Percentiles rank a stretch among this genome's conserved stretches.
These are phyloP conservation scores for Trichophyton rubrum DNA, from an alignment of 2,329 filamentous ascomycete species.

Conservation along the genomic window DNA sequence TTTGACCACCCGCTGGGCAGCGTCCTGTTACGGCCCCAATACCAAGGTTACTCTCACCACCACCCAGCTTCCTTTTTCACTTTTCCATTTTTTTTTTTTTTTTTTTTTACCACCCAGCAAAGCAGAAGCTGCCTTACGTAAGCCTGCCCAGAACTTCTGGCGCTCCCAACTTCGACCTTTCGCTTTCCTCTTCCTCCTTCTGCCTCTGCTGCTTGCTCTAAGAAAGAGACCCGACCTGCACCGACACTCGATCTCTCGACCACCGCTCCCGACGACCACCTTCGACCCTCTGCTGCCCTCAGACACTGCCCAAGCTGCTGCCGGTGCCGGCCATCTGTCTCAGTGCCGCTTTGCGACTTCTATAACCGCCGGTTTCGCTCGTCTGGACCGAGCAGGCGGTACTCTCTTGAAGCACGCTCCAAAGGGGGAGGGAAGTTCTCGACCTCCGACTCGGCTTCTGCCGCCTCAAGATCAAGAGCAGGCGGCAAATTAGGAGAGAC, in stretches of 20 bases:
- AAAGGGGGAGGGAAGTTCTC: neutral
- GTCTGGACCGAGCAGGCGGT: neutral
- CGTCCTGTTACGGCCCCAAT: neutral
- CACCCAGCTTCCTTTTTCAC: neutral
- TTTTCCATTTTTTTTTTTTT: too few species aligned
- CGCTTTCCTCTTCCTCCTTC: neutral
- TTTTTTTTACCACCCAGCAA: too few species aligned
- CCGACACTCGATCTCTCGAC: neutral
- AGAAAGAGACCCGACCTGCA: neutral
- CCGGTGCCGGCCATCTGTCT: neutral
- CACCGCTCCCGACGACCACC: neutral
- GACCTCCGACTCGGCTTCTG: too few species aligned
- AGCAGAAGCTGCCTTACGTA: neutral
- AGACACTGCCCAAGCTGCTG: neutral
- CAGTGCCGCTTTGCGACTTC: neutral
- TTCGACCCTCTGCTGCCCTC: neutral
- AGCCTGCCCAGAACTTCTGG: neutral
- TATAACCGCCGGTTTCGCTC: neutral
- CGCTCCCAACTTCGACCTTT: slow-evolving; percentile 3
- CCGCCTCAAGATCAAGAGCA: neutral
- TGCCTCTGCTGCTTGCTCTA: neutral
- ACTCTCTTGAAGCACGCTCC: neutral
- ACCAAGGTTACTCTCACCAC: neutral
- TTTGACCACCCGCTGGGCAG: neutral
- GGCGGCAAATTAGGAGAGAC: neutral